Evolutionary conservation across 495 filamentous ascomycete species (phyloP).

Genomic region (Hypoxylon fragiforme): DNA sequence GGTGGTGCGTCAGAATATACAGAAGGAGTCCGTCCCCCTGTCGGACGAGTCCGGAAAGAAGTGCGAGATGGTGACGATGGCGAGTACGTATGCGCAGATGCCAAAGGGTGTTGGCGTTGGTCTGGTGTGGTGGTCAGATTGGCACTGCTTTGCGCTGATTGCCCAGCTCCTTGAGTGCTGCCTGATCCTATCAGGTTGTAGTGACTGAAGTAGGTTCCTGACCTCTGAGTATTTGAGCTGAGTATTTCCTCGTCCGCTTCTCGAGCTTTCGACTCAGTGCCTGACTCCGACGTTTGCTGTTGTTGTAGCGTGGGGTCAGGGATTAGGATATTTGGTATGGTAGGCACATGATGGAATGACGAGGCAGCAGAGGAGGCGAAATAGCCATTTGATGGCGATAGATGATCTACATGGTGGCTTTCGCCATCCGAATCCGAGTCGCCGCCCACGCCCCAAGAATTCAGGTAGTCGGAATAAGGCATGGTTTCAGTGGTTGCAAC

Average conservation of each 20-base stretch:
- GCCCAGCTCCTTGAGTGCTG: slow-evolving; percentile 19
- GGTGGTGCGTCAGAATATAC: slow-evolving; percentile 50
- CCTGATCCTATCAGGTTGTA: slow-evolving; percentile 18
- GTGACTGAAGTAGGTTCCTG: slow-evolving; percentile 1
- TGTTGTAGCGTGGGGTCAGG: slow-evolving; percentile 45
- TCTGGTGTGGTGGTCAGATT: slow-evolving; percentile 10
- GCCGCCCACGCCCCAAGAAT: slow-evolving; percentile 44
- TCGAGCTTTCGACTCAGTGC: slow-evolving; percentile 45
- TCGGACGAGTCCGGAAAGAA: slow-evolving; percentile 4
- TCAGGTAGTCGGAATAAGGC: slow-evolving; percentile 52
- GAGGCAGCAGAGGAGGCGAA: slow-evolving; percentile 41
- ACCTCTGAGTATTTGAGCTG: slow-evolving; percentile 10
- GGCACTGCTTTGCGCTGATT: slow-evolving; percentile 14
- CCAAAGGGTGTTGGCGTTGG: slow-evolving; percentile 11
- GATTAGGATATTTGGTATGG: slow-evolving; percentile 48
- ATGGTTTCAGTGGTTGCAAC: slow-evolving; percentile 36
- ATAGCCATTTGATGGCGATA: slow-evolving; percentile 50
- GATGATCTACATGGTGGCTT: slow-evolving; percentile 36
- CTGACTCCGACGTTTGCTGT: slow-evolving; percentile 29
- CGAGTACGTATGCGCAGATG: slow-evolving; percentile 30
- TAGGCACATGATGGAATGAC: slow-evolving; percentile 41
- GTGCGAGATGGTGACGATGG: slow-evolving; percentile 32
- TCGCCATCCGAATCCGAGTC: slow-evolving; percentile 42
- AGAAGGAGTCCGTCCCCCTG: slow-evolving; percentile 24
- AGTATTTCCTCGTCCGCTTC: slow-evolving; percentile 43